A percentile compares a stretch with the other conserved stretches of the same genome.
phyloP scores from a whole-genome alignment of 2,329 filamentous ascomycete species.

The Rhinocladiella similis region DNA sequence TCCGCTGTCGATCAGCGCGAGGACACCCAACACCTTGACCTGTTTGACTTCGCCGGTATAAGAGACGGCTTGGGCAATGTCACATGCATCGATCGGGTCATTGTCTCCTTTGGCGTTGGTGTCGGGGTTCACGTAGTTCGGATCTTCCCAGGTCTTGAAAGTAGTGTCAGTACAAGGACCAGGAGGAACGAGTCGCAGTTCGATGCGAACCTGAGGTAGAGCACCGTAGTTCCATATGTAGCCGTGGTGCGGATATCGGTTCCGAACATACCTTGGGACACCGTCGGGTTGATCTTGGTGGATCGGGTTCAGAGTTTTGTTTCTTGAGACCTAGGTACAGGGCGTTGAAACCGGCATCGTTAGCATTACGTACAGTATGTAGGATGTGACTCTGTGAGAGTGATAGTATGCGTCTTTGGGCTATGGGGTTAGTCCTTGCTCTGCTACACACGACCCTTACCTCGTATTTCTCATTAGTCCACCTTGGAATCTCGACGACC shows the following conservation, averaged over 20 bases:
- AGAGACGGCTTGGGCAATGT: constrained; percentile 88
- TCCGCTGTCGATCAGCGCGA: constrained; percentile 90
- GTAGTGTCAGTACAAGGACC: neutral
- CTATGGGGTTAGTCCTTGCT: no score
- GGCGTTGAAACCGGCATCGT: neutral
- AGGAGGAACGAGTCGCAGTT: neutral
- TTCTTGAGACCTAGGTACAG: neutral
- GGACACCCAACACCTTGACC: constrained; percentile 92
- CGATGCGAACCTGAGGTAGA: constrained; percentile 79
- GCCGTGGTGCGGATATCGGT: constrained; percentile 99
- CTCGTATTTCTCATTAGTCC: neutral
- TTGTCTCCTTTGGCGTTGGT: constrained; percentile 95
- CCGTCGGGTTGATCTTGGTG: neutral
- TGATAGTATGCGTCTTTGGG: no score
- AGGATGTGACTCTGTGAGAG: no score
- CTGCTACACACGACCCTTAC: neutral
- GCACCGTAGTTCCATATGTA: constrained; percentile 99
- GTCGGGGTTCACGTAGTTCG: constrained; percentile 81
- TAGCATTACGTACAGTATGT: neutral
- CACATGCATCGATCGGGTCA: constrained; percentile 90
- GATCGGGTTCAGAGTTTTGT: neutral
- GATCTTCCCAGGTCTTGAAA: constrained; percentile 85
- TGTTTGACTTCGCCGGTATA: constrained; percentile 88
- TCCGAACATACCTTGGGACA: constrained; percentile 74
- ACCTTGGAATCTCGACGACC: neutral